Evolutionary conservation across 805 yeast species (phyloP).

Genomic region (Sugiyamaella smithiae): DNA sequence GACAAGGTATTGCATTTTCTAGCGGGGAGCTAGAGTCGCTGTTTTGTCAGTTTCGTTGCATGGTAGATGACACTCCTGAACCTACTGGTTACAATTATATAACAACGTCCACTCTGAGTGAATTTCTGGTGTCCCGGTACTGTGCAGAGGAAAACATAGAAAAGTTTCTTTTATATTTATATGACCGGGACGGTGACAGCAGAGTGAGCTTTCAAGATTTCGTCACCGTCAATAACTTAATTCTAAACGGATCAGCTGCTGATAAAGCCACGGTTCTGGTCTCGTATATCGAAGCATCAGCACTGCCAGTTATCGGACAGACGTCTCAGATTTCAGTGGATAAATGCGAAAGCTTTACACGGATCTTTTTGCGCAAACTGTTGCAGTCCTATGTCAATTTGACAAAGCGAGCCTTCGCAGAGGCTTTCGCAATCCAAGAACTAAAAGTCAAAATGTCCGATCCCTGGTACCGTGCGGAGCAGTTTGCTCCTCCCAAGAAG

Average conservation of each 20-base stretch:
- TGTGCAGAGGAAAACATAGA: neutral
- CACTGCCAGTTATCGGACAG: neutral
- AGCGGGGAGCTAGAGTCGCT: conserved; percentile 22
- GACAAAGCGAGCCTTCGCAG: conserved; percentile 16
- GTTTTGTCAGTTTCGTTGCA: conserved; percentile 19
- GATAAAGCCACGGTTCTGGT: neutral
- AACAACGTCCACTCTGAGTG: neutral
- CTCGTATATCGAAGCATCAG: neutral
- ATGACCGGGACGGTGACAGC: conserved; percentile 16
- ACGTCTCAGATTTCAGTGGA: neutral
- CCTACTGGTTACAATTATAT: neutral
- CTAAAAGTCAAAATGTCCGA: neutral
- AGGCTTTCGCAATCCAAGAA: conserved; percentile 11
- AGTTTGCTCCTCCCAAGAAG: neutral
- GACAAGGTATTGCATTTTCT: neutral
- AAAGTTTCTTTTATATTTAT: conserved; percentile 3
- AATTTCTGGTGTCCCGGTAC: conserved; percentile 12
- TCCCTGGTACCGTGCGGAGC: neutral
- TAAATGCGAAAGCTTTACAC: neutral
- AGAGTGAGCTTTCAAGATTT: conserved; percentile 14
- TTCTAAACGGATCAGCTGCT: conserved; percentile 2
- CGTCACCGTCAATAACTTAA: conserved; percentile 8
- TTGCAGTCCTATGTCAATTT: conserved; percentile 12
- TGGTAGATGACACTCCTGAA: conserved; percentile 8
- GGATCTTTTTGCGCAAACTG: conserved; percentile 6